Conservation (phyloP, 345 rosid species). For the Lumnitzera littorea region DNA sequence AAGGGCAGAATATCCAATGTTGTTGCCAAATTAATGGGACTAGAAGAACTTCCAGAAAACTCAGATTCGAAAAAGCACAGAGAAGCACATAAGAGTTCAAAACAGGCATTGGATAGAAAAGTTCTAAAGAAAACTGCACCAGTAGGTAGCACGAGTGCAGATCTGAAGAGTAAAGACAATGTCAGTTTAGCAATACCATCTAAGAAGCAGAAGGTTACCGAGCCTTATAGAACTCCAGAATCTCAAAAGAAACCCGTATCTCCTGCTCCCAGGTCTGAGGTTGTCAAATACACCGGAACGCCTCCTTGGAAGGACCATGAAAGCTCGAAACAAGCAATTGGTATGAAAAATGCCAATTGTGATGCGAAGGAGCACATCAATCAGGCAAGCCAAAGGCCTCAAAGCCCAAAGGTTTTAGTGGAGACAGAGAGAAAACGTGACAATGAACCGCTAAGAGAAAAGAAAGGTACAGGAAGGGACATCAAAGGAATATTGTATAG, state of each 20-base stretch:
- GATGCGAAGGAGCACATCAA: constrained; percentile 17
- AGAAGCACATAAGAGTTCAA: constrained; percentile 22
- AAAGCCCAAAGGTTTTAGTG: constrained; percentile 20
- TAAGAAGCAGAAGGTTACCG: constrained; percentile 22
- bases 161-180: constrained; percentile 20
- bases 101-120: constrained; percentile 7
- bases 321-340: constrained; percentile 15
- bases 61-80: constrained; percentile 20
- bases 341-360: constrained; percentile 7
- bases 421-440: constrained; percentile 36
- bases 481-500: too few relatives aligned
- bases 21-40: constrained; percentile 81
- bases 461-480: constrained; percentile 8
- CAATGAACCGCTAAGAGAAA: constrained; percentile 23
- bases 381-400: constrained; percentile 9
- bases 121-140: constrained; percentile 15
- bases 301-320: constrained; percentile 25
- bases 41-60: constrained; percentile 59
- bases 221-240: constrained; percentile 20
- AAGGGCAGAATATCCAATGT: constrained; percentile 77
- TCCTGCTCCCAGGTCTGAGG: constrained; percentile 14
- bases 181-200: constrained; percentile 14
- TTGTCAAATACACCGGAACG: constrained; percentile 21
- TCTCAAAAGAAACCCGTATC: constrained; percentile 7
- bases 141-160: constrained; percentile 16